Base-by-base conservation (phyloP, 176 grass and related monocot genomes). In the Miscanthus lutarioriparius region DNA sequence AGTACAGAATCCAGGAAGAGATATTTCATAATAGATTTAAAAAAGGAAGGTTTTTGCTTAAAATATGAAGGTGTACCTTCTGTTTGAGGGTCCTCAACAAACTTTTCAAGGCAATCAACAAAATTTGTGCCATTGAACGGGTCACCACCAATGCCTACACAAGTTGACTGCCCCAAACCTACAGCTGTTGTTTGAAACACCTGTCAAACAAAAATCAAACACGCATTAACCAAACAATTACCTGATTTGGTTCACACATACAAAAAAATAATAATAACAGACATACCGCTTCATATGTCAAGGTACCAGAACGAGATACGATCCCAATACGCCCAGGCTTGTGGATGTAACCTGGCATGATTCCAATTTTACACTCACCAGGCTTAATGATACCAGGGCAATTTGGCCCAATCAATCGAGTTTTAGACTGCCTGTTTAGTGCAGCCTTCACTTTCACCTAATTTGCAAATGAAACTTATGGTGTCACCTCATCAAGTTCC, bases 341-440 rank as follows among this genome's bases (percentile, higher is more conserved):
- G 82, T 96, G 97, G 82, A 99, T 99, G 83, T 99, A 99, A 78
- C 96, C 96, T 84, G 93, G 96, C 96, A 98, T 98, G 75, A 98
- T 98, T 84, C 96, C 96, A 78, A 98, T 96, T 85, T 98, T 98
- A 84, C 97, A 99, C 84, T 99, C 97, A 86, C 97, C 97, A 59
- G 97, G 93, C 71, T 99, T 99, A 77, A 99, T 99, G 51, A 99
- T 96, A 72, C 93, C 93, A 85, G 97, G 97, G 78, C 97, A 99
- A 23, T 99, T 99, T 35, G 97, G 97, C 77, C 97, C 97, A 82
- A 99, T 99, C 64, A 99, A 67, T 82, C 93, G 75, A 76, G 97
- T 99, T 94, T 91, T 96, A 56, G 97, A 92, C 82, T 96, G 93
- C 51, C 54, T 95, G 32, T 96, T 99, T 85, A 99, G 79, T 88